phyloP scores from a whole-genome alignment of 2,329 filamentous ascomycete genomes.

The Myriosclerotinia scirpicola region DNA sequence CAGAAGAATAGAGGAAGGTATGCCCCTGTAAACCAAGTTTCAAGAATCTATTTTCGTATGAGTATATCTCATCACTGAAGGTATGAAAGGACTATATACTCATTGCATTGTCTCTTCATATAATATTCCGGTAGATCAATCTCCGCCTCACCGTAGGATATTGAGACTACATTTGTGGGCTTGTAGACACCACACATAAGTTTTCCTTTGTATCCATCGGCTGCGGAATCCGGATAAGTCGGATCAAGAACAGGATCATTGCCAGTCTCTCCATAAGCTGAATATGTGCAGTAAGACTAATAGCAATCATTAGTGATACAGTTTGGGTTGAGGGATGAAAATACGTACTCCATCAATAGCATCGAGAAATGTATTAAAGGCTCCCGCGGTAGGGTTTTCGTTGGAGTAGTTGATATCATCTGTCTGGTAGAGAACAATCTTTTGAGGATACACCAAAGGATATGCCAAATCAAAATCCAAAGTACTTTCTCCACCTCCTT shows the following conservation, averaged over 20 bases:
- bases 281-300: conserved; percentile 27
- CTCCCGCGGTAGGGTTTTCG: conserved; percentile 7
- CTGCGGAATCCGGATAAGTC: conserved; percentile 49
- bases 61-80: not conserved
- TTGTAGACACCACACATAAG: conserved; percentile 51
- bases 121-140: conserved; percentile 53
- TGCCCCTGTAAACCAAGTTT: conserved; percentile 51
- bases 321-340: not conserved
- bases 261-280: conserved; percentile 25
- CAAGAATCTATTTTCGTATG: conserved; percentile 40
- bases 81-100: conserved; percentile 36
- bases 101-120: conserved; percentile 51
- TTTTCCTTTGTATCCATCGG: conserved; percentile 51
- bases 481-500: conserved; percentile 21
- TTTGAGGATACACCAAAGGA: conserved; percentile 51
- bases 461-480: conserved; percentile 49
- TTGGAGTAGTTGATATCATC: conserved; percentile 34
- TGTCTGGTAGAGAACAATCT: conserved; percentile 48
- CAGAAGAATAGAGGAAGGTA: conserved; percentile 49
- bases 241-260: conserved; percentile 45
- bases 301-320: not conserved
- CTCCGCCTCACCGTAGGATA: conserved; percentile 56
- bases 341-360: conserved; percentile 24
- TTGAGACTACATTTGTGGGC: conserved; percentile 44
- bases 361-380: conserved; percentile 24